These are phyloP conservation scores for Dictyostelium firmibasis DNA, from an alignment of 78 protist genomes.

Conservation along the genomic window DNA sequence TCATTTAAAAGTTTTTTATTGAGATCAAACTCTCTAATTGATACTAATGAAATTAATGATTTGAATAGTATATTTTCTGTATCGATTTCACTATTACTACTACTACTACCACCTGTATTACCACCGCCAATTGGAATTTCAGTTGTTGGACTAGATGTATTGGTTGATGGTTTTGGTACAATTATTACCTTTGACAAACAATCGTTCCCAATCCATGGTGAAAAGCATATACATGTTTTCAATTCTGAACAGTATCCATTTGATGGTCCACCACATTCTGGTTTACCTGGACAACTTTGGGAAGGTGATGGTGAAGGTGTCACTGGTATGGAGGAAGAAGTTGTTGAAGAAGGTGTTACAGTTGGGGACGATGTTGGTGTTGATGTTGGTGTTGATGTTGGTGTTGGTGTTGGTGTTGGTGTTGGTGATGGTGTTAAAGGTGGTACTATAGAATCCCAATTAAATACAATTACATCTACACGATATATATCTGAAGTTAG, in stretches of 20 bases:
- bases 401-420: not conserved
- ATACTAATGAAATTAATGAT: not conserved
- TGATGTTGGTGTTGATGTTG: not conserved
- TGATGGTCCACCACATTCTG: not conserved
- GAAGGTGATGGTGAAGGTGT: not conserved
- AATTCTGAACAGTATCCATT: not conserved
- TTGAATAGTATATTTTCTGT: not conserved
- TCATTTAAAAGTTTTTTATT: not conserved
- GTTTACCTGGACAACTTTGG: not conserved
- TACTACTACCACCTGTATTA: not conserved
- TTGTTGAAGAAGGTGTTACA: not conserved
- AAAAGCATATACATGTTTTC: not conserved
- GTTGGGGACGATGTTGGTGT: not conserved
- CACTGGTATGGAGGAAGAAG: too few species aligned
- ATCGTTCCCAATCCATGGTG: not conserved
- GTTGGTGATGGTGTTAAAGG: not conserved
- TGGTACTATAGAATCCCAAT: too few species aligned
- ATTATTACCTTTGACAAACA: not conserved
- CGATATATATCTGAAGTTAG: too few species aligned
- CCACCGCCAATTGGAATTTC: not conserved
- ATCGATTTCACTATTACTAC: not conserved
- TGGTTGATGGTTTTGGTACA: not conserved
- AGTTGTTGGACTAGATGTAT: not conserved
- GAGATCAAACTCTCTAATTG: not conserved
- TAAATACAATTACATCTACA: too few species aligned